These are phyloP conservation scores for Pseudonitzschia pungens DNA, from an alignment of 108 stramenopile genomes.

Conservation along the genomic window DNA sequence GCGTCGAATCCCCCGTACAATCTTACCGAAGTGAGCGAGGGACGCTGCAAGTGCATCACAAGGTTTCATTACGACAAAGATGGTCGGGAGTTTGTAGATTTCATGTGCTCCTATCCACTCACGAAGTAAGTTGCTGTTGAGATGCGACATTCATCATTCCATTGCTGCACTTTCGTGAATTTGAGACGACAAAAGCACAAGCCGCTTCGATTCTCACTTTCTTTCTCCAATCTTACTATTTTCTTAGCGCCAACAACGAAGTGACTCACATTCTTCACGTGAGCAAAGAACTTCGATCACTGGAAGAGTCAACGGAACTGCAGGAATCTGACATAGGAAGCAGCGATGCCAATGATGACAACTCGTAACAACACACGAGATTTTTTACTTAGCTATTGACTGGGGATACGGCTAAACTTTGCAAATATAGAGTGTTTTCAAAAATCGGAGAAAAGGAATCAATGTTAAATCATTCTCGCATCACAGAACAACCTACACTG, in stretches of 20 bases:
- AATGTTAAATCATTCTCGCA: not conserved
- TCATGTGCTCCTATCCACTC: slow-evolving; percentile 80
- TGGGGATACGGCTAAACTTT: not conserved
- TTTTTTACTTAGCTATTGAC: not conserved
- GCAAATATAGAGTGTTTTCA: not conserved
- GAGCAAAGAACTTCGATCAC: slow-evolving; percentile 52
- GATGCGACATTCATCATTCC: not conserved
- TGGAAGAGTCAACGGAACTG: slow-evolving; percentile 20
- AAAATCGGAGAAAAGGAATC: not conserved
- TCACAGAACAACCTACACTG: no score
- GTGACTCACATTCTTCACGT: slow-evolving; percentile 70
- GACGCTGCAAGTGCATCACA: slow-evolving; percentile 52
- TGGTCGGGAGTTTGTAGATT: slow-evolving; percentile 72
- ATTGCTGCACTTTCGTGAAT: not conserved
- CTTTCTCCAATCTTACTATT: slow-evolving; percentile 1
- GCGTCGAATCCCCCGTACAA: slow-evolving; percentile 26
- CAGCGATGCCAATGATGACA: slow-evolving; percentile 13
- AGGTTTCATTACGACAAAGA: slow-evolving; percentile 72
- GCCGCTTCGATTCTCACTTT: not conserved
- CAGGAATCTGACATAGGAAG: slow-evolving; percentile 19
- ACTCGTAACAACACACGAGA: not conserved
- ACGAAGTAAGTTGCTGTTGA: slow-evolving; percentile 70
- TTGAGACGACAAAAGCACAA: not conserved
- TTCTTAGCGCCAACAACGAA: slow-evolving; percentile 52
- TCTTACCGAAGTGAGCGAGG: slow-evolving; percentile 52